Evolutionary conservation across 306 rosid species (phyloP).

Genomic region (Vigna trinervia): DNA sequence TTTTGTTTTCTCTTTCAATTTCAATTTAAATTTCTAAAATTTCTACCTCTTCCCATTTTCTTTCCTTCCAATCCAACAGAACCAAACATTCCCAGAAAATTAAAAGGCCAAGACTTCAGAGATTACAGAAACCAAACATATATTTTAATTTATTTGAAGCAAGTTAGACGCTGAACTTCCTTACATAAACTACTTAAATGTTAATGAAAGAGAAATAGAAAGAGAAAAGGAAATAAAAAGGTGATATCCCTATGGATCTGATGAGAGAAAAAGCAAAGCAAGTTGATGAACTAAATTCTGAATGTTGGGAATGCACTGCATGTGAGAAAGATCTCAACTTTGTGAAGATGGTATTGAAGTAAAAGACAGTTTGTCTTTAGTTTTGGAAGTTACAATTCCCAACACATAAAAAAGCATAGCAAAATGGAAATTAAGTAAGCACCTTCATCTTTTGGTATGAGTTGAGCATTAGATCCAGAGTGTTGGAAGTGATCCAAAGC

Average conservation of each 20-base stretch:
- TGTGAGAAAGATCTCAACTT: conserved; percentile 15
- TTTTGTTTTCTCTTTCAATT: not conserved
- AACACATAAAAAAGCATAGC: not conserved
- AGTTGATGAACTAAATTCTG: conserved; percentile 23
- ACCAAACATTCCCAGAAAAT: conserved; percentile 5
- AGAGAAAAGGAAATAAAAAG: not conserved
- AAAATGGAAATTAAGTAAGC: not conserved
- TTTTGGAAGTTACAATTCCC: conserved; percentile 35
- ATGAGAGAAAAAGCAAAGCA: not conserved
- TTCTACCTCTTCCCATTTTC: not conserved
- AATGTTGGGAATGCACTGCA: not conserved
- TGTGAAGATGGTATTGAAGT: not conserved
- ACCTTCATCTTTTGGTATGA: conserved; percentile 81
- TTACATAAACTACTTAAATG: not conserved
- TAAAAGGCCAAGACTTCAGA: not conserved
- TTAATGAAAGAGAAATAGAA: not conserved
- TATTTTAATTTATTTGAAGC: not conserved
- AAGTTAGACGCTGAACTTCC: not conserved
- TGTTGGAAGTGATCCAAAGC: conserved; percentile 50
- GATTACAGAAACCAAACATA: not conserved
- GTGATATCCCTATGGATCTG: not conserved
- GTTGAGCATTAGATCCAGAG: conserved; percentile 67
- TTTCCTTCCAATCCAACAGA: not conserved
- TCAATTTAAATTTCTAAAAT: not conserved
- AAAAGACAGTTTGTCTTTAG: conserved; percentile 5